Base-by-base conservation (phyloP, 208 protist species). In the Leishmania gerbilli region DNA sequence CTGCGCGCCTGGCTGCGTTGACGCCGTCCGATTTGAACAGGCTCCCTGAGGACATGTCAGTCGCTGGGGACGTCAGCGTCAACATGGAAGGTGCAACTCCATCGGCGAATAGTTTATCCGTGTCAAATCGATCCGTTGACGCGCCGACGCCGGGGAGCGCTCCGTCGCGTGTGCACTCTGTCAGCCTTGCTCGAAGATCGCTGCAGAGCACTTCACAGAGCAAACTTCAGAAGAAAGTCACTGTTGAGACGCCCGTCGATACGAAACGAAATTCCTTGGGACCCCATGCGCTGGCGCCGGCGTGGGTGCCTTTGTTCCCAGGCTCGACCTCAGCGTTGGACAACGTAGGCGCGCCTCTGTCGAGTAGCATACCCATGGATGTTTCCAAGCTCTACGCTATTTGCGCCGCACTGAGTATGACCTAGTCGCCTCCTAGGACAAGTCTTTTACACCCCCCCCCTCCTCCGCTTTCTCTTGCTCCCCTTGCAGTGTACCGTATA, bases 401-500 rank as follows among this genome's bases (percentile, higher is more conserved):
- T 47, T 90, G 86, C 67, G 89, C 89, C 0, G 81, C 89, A 8
- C 72, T 92, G 51, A 92, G 84, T 72, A 82, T 90, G 42, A 31
- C 87, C 71, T 92, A 82, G 21, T 27, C 21, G 49, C 3, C 13
- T 27, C 8, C 9, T 27, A 15, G 42, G 67, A 49, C 9, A 2
- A n/a, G 5, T 37, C 6, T 47, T 24, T 34, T 13, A 1, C 71
- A 24, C 37, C 31, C 17, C 9, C 9, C 31, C 62, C 19, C 31
- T 45, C 5, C 8, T 53, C 7, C 40, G 8, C 21, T 74, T 74
- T 2, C 27, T 5, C 40, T 45, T 45, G 2, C 5, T 45, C 42
- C 42, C 3, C 6, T 55, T 42, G 72, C 4, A 19, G 51, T 47
- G 9, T 47, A 45, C 7, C 31, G 6, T 9, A 13, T 71, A 13